Base-by-base conservation (phyloP, 495 filamentous ascomycete species). In the Lasiosphaeriaceae sp. region DNA sequence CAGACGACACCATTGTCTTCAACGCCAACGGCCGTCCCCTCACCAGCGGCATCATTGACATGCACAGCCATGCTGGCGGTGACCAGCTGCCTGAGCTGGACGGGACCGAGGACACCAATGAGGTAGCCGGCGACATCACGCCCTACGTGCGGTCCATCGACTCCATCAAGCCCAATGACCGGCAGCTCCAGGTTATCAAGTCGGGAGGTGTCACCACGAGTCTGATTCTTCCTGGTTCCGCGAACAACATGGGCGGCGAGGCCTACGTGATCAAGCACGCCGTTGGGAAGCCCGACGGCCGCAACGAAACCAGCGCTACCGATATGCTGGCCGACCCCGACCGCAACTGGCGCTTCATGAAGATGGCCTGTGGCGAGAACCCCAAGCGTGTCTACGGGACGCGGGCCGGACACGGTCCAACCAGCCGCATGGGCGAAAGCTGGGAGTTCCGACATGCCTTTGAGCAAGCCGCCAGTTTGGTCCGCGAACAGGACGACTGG, bases 281-380 rank as follows among this genome's bases (percentile, higher is more conserved):
- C 21, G 70, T 79, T n/a, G 74, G 74, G 5, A 67, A 65, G 54
- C 60, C 66, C 0, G 74, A 79, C 50, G 73, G 82, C 20, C 71
- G 80, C 22, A 75, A 80, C 51, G 79, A 84, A 62, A 77, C 72
- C n/a, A 76, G 74, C n/a, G 74, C 74, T 16, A 58, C 54, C 11
- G 74, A 77, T 54, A 61, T 80, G 69, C 62, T 80, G 16, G 77
- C 77, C 16, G 77, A 80, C 29, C 74, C 75, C 11, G 77, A 80
- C 37, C 71, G 69, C 21, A 76, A 66, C 49, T 80, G 77, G 77
- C 69, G 80, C 35, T 87, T 81, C 67, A 82, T 88, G 73, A 88
- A 88, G 71, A 88, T 88, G 85, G 85, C 85, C 1, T 87, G 84
- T 50, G 85, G 85, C 7, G 84, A 86, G 69, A 88, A 88, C 62